phyloP scores from a whole-genome alignment of 2,329 filamentous ascomycete species.

The Cytospora schulzeri region DNA sequence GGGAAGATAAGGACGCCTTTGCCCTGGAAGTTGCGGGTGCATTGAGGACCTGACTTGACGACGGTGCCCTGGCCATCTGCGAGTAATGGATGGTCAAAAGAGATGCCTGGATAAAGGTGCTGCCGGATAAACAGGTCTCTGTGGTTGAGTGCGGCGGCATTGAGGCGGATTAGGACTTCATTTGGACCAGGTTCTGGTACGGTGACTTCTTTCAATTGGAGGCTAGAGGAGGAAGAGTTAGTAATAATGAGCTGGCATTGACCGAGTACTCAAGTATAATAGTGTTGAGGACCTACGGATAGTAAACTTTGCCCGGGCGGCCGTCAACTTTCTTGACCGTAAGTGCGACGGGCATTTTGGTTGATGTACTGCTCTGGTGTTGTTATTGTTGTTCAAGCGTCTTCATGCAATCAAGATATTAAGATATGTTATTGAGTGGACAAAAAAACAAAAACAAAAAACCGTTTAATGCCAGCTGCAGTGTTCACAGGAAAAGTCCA shows the following conservation, averaged over 20 bases:
- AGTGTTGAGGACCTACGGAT: slow-evolving; percentile 57
- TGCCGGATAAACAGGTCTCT: slow-evolving; percentile 93
- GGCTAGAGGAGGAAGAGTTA: slow-evolving; percentile 40
- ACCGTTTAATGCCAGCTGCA: background rate
- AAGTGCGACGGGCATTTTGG: slow-evolving; percentile 57
- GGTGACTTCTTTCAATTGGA: slow-evolving; percentile 62
- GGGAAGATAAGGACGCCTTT: slow-evolving; percentile 74
- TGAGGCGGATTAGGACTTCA: slow-evolving; percentile 75
- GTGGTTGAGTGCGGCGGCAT: slow-evolving; percentile 86
- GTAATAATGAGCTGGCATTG: background rate
- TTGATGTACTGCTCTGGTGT: background rate
- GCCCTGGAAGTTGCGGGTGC: slow-evolving; percentile 34
- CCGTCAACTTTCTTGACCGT: slow-evolving; percentile 71
- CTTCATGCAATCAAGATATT: background rate
- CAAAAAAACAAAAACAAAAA: background rate
- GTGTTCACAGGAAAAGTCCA: background rate
- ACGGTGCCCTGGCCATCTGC: slow-evolving; percentile 83
- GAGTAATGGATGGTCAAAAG: slow-evolving; percentile 76
- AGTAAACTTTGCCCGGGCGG: slow-evolving; percentile 87
- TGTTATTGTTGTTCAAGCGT: background rate
- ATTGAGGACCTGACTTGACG: slow-evolving; percentile 57
- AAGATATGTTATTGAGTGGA: background rate
- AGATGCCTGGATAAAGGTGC: slow-evolving; percentile 84
- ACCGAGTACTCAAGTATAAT: background rate
- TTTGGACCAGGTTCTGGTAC: slow-evolving; percentile 63